Evolutionary conservation across 192 early-diverging fungal species (phyloP).

Genomic region (Coemansia sp.): DNA sequence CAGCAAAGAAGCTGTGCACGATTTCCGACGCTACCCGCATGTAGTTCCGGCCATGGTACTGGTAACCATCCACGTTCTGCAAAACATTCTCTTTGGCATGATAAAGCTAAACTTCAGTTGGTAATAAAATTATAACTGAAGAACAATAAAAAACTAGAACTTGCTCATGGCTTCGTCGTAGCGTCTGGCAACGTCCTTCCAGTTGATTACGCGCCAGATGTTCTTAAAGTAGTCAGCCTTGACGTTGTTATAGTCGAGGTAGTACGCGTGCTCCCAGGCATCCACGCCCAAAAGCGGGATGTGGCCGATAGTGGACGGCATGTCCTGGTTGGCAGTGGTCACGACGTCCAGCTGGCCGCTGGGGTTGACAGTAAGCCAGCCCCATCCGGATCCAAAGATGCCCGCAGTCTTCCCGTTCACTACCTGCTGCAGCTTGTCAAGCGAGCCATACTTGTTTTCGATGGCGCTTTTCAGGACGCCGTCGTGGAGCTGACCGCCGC

Average conservation of each 20-base stretch:
- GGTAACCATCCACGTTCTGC: conserved; percentile 70
- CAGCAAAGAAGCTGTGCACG: conserved; percentile 61
- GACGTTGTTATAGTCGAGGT: conserved; percentile 97
- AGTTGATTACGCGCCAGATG: conserved; percentile 95
- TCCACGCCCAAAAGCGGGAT: conserved; percentile 88
- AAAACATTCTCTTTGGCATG: conserved; percentile 66
- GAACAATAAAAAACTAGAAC: not conserved
- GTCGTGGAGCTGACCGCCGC: conserved; percentile 69
- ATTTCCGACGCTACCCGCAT: conserved; percentile 67
- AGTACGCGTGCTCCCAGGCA: conserved; percentile 97
- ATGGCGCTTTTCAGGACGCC: conserved; percentile 71
- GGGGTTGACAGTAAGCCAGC: conserved; percentile 93
- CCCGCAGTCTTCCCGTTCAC: conserved; percentile 79
- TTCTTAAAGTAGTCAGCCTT: conserved; percentile 95
- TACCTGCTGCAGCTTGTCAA: conserved; percentile 72
- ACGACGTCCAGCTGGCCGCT: conserved; percentile 79
- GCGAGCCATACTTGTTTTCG: conserved; percentile 75
- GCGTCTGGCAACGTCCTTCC: conserved; percentile 90
- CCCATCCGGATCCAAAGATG: conserved; percentile 94
- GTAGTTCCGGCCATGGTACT: conserved; percentile 63
- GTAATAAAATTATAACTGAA: not conserved
- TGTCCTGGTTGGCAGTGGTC: conserved; percentile 88
- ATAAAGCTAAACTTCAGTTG: conserved; percentile 58
- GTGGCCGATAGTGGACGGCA: conserved; percentile 55
- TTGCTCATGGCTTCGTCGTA: conserved; percentile 61